phyloP scores from a whole-genome alignment of 1,284 basidiomycete species.

The Pascua guehoae region DNA sequence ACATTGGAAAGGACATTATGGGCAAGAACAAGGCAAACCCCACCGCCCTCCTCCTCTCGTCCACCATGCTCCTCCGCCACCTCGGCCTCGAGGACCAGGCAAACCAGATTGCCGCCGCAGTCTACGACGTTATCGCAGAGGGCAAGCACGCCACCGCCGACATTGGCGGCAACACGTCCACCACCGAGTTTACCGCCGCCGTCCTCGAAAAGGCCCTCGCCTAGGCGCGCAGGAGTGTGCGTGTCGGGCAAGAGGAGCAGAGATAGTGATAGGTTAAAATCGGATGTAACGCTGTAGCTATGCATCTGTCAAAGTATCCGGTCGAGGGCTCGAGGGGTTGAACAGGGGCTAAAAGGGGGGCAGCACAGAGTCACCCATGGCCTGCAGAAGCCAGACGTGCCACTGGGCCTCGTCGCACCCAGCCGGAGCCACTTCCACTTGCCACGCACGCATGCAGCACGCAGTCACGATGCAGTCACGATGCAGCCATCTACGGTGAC shows the following conservation, averaged over 20 bases:
- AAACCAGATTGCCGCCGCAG: conserved; percentile 88
- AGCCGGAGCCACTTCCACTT: too few relatives aligned
- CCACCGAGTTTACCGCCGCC: conserved; percentile 86
- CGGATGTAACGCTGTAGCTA: conserved; percentile 12
- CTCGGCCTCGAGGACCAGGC: conserved; percentile 92
- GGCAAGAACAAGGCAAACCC: conserved; percentile 97
- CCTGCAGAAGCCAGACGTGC: too few relatives aligned
- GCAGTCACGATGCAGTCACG: too few relatives aligned
- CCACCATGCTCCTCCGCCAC: conserved; percentile 98
- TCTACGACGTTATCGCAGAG: conserved; percentile 87
- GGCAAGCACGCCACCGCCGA: conserved; percentile 91
- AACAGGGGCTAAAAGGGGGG: too few relatives aligned
- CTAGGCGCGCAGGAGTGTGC: conserved; percentile 1
- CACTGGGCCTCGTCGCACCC: too few relatives aligned
- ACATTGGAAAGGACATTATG: conserved; percentile 98
- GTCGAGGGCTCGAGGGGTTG: background rate
- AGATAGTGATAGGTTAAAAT: conserved; percentile 3
- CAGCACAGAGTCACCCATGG: too few relatives aligned
- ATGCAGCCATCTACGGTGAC: too few relatives aligned
- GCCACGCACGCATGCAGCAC: too few relatives aligned
- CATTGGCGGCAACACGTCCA: conserved; percentile 85
- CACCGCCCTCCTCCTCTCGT: conserved; percentile 93
- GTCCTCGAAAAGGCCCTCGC: conserved; percentile 59
- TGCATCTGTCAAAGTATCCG: conserved; percentile 9
- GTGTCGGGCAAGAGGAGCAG: too few relatives aligned